These are phyloP conservation scores for Plasmodium knowlesi DNA, from an alignment of 169 alveolate genomes.

Conservation along the genomic window DNA sequence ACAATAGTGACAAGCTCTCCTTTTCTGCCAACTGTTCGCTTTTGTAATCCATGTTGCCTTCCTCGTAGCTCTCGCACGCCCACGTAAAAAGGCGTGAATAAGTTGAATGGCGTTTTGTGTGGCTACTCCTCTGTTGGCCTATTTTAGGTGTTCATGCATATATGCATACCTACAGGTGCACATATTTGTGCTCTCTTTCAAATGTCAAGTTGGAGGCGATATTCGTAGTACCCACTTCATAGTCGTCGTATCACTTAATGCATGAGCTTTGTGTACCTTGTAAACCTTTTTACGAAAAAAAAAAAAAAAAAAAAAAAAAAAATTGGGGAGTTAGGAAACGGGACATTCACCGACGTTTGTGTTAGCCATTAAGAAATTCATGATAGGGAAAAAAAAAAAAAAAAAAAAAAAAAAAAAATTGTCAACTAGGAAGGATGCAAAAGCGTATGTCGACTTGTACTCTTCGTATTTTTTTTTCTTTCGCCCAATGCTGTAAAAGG, in stretches of 20 bases:
- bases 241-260: not conserved
- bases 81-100: not conserved
- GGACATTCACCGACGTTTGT: not conserved
- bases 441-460: not conserved
- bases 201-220: not conserved
- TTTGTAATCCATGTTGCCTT: constrained; percentile 40
- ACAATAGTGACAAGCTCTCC: constrained; percentile 56
- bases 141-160: not conserved
- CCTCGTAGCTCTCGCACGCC: not conserved
- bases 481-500: not conserved
- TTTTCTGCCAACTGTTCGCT: constrained; percentile 53
- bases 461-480: not conserved
- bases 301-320: not conserved
- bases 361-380: not conserved
- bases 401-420: not conserved
- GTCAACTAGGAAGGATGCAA: not conserved
- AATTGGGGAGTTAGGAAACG: not conserved
- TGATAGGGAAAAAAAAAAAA: not conserved
- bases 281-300: not conserved
- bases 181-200: not conserved
- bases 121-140: not conserved
- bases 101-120: not conserved
- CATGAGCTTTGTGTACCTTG: not conserved
- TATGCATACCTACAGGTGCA: not conserved
- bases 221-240: not conserved